Evolutionary conservation across 2,329 filamentous ascomycete species (phyloP), one percentile per base, ranked within the genome.

Genomic region (Didymella segeticola): DNA sequence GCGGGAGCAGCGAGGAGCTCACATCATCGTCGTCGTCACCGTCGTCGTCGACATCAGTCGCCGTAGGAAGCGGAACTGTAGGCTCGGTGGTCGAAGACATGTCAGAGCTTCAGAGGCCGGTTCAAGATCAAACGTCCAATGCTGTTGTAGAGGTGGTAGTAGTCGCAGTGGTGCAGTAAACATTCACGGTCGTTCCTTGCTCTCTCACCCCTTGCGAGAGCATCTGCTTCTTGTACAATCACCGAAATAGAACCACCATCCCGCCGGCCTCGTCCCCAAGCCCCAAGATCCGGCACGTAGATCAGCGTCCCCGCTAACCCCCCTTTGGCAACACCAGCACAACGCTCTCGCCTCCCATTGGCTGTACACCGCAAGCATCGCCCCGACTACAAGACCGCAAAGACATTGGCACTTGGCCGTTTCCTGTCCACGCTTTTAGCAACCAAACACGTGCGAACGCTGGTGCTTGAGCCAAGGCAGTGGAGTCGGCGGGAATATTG

Each of bases 31-130:
- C 58, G 10, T 45, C 33, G 14, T 51, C 34, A 17, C 61, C 58
- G 15, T 60, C 50, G 27, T 57, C 53, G 34, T 62, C 61, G 20
- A 5, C 42, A 36, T 54, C 57, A 23, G 53, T 55, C 17, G 38
- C 27, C 4, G 47, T 59, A 7, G 53, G 53, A 12, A 61, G 41
- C 11, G 49, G 38, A 3, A 57, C 58, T 23, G 58, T 59, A 14
- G 58, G 58, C 5, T 56, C 47, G 29, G 56, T 57, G 2, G 58
- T 33, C 14, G 53, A 54, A 27, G 56, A 17, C 56, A 59, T 61
- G 1, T 38, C 36, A 12, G n/a, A 12, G 14, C 15, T 23, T 14
- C 8, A 23, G 4, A 17, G 11, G 1, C 3, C n/a, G 22, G 7
- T 31, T 15, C 10, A 31, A 23, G 12, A 15, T 31, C 17, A 31